Percentiles rank a stretch among this genome's conserved stretches.
Conservation (phyloP, 2,329 filamentous ascomycete species). For the Paraphaeosphaeria minitans region DNA sequence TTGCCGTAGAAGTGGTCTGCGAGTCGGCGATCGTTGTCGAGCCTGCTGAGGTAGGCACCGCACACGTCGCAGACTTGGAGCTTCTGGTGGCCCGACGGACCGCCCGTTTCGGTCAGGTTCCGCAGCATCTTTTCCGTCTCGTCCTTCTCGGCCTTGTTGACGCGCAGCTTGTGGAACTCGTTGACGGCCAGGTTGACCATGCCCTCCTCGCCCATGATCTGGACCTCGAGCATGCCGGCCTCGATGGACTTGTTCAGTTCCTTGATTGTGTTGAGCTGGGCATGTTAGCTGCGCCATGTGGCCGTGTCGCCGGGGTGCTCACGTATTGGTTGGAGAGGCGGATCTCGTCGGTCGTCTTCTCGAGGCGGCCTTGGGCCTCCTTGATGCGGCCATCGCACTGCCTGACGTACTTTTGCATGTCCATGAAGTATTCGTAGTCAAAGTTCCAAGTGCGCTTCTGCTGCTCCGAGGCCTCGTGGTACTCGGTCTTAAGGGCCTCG, state of each 20-base stretch:
- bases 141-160: constrained; percentile 78
- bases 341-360: constrained; percentile 98
- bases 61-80: constrained; percentile 98
- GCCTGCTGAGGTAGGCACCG: constrained; percentile 86
- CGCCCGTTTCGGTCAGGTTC: constrained; percentile 85
- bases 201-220: constrained; percentile 80
- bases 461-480: constrained; percentile 71
- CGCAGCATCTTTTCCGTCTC: constrained; percentile 89
- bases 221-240: constrained; percentile 81
- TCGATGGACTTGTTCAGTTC: constrained; percentile 80
- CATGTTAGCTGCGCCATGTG: constrained; percentile 18
- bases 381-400: constrained; percentile 96
- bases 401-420: constrained; percentile 95
- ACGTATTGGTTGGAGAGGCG: constrained; percentile 87
- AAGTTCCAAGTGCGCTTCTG: constrained; percentile 84
- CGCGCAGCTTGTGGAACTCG: constrained; percentile 84
- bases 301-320: constrained; percentile 23
- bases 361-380: constrained; percentile 81
- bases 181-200: constrained; percentile 81
- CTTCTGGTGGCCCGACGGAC: constrained; percentile 94
- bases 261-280: constrained; percentile 77
- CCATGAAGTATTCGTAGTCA: constrained; percentile 94
- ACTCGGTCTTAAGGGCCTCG: constrained; percentile 87
- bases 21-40: constrained; percentile 92
- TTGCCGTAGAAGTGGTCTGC: constrained; percentile 99